Evolutionary conservation across 1,139 yeast species (phyloP).

Genomic region (Pichia sp.): DNA sequence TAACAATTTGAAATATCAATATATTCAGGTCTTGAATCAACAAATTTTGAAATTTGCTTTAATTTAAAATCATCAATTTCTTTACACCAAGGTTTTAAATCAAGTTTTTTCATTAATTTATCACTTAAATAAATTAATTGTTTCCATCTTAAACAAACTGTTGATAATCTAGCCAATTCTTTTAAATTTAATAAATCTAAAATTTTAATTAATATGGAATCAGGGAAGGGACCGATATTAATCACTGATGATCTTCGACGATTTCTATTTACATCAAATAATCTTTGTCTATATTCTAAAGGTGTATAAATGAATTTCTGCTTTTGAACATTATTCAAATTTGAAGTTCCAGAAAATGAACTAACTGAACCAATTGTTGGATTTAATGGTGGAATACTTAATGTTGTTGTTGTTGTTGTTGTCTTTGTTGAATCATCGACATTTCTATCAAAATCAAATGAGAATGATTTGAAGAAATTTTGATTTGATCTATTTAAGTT

Average conservation of each 20-base stretch:
- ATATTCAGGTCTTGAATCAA: constrained; percentile 54
- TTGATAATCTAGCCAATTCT: constrained; percentile 48
- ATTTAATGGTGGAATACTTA: constrained; percentile 22
- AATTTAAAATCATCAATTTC: constrained; percentile 51
- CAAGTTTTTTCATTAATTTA: constrained; percentile 42
- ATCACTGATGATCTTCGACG: constrained; percentile 53
- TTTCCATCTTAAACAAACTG: constrained; percentile 59
- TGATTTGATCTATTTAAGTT: too few relatives aligned
- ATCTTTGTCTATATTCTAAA: constrained; percentile 43
- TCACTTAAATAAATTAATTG: constrained; percentile 55
- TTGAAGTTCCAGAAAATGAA: neutral
- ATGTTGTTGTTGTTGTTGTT: constrained; percentile 2
- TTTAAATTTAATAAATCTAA: constrained; percentile 49
- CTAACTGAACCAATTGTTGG: constrained; percentile 16
- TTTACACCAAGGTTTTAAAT: constrained; percentile 55
- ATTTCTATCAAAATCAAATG: neutral
- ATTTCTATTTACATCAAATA: constrained; percentile 31
- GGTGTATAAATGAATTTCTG: constrained; percentile 42
- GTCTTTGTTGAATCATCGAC: neutral
- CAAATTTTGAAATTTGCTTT: constrained; percentile 56
- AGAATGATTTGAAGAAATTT: too few relatives aligned
- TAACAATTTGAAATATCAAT: constrained; percentile 67
- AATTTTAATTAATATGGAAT: constrained; percentile 43
- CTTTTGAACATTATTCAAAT: constrained; percentile 14
- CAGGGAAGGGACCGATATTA: constrained; percentile 52